Evolutionary conservation across 805 yeast species (phyloP).

Genomic region (Candida broadrunensis): DNA sequence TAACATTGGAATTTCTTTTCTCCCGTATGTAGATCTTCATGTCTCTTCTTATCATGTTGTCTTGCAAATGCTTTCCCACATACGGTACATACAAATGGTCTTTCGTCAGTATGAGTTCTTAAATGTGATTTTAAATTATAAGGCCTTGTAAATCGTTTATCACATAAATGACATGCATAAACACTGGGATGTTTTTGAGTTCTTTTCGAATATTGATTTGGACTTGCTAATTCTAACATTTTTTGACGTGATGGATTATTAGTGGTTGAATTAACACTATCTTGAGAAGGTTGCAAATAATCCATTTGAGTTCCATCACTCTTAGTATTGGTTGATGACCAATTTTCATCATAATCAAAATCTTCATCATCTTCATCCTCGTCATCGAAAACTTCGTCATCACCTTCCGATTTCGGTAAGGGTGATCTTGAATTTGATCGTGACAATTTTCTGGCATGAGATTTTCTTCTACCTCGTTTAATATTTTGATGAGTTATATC

Average conservation of each 20-base stretch:
- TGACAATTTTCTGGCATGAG: slow-evolving; percentile 17
- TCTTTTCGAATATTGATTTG: slow-evolving; percentile 50
- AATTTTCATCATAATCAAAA: slow-evolving; percentile 20
- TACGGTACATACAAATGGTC: slow-evolving; percentile 68
- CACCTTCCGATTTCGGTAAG: slow-evolving; percentile 4
- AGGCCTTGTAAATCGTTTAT: slow-evolving; percentile 85
- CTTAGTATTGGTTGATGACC: slow-evolving; percentile 6
- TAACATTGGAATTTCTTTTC: slow-evolving; percentile 72
- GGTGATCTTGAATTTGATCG: slow-evolving; percentile 22
- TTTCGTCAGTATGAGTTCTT: slow-evolving; percentile 84
- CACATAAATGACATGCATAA: slow-evolving; percentile 80
- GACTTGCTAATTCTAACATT: slow-evolving; percentile 64
- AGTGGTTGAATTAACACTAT: background rate
- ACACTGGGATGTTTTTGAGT: slow-evolving; percentile 70
- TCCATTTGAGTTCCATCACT: slow-evolving; percentile 1
- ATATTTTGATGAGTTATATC: slow-evolving; percentile 26
- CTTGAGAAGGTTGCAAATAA: background rate
- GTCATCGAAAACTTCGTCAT: slow-evolving; percentile 11
- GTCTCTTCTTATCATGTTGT: slow-evolving; percentile 45
- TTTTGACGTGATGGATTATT: slow-evolving; percentile 41
- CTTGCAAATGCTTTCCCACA: slow-evolving; percentile 75
- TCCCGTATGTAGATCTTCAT: slow-evolving; percentile 64
- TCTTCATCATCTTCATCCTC: slow-evolving; percentile 26
- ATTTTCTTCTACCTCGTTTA: slow-evolving; percentile 39
- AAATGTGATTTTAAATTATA: slow-evolving; percentile 89